Conservation (phyloP, 768 basidiomycete genomes). For the Amanita pseudoporphyria region DNA sequence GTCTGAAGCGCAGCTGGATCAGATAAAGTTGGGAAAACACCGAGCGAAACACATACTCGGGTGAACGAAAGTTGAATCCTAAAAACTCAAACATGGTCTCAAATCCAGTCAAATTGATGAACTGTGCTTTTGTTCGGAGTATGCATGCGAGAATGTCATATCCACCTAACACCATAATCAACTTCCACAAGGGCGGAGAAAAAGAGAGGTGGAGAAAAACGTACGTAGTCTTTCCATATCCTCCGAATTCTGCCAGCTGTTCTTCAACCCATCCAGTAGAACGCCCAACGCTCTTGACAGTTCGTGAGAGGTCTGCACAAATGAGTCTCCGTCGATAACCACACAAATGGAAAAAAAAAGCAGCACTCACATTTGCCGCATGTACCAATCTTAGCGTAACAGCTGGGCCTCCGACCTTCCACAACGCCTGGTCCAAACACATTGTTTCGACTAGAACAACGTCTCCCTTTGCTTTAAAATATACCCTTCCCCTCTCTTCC, state of each 20-base stretch:
- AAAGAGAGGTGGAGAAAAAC: not conserved
- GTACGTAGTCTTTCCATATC: slow-evolving; percentile 86
- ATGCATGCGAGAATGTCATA: slow-evolving; percentile 80
- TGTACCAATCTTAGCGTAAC: slow-evolving; percentile 68
- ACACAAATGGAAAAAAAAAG: not conserved
- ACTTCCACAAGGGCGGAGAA: not conserved
- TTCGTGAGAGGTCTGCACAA: slow-evolving; percentile 59
- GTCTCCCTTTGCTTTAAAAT: slow-evolving; percentile 35
- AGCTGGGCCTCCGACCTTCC: slow-evolving; percentile 77
- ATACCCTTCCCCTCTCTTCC: slow-evolving; percentile 1
- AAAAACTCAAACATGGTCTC: slow-evolving; percentile 81
- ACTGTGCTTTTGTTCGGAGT: slow-evolving; percentile 55
- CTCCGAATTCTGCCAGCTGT: slow-evolving; percentile 90
- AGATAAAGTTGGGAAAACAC: not conserved
- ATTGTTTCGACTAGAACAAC: slow-evolving; percentile 50
- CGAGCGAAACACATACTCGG: slow-evolving; percentile 48
- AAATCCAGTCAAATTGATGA: slow-evolving; percentile 75
- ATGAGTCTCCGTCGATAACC: not conserved
- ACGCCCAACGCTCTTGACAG: slow-evolving; percentile 64
- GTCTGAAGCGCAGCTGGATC: slow-evolving; percentile 27
- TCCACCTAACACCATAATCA: slow-evolving; percentile 43
- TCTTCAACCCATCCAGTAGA: slow-evolving; percentile 66
- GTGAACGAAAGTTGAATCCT: slow-evolving; percentile 73
- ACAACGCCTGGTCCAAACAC: slow-evolving; percentile 65
- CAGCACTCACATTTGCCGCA: slow-evolving; percentile 47